Conservation (phyloP, 768 basidiomycete genomes). For the Collybiopsis confluens region DNA sequence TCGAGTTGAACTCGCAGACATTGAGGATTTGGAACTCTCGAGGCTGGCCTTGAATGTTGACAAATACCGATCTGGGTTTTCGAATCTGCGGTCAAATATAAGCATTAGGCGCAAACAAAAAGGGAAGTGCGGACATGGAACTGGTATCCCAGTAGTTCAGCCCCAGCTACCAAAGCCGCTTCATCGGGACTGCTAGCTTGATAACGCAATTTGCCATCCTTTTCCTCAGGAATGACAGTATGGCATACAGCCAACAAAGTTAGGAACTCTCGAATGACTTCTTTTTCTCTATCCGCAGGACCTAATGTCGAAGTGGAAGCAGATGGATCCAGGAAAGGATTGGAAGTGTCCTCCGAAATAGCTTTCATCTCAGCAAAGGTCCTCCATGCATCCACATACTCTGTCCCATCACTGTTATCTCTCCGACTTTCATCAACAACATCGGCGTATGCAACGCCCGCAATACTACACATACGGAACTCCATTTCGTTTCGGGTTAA, state of each 20-base stretch:
- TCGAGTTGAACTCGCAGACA: slow-evolving; percentile 98
- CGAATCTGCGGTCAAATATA: slow-evolving; percentile 55
- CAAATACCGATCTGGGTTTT: slow-evolving; percentile 93
- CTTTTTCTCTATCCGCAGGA: slow-evolving; percentile 37
- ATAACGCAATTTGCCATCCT: slow-evolving; percentile 84
- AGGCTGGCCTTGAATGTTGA: slow-evolving; percentile 67
- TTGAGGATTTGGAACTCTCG: slow-evolving; percentile 91
- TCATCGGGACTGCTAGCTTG: slow-evolving; percentile 99
- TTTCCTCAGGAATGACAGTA: slow-evolving; percentile 94
- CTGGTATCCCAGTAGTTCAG: slow-evolving; percentile 86
- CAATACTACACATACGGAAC: slow-evolving; percentile 86
- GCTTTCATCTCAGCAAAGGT: slow-evolving; percentile 74
- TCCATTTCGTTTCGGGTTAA: slow-evolving; percentile 99
- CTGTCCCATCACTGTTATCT: slow-evolving; percentile 44
- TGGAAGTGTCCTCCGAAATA: slow-evolving; percentile 45
- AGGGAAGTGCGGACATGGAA: slow-evolving; percentile 70
- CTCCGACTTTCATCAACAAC: slow-evolving; percentile 83
- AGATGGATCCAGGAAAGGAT: slow-evolving; percentile 56
- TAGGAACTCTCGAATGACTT: slow-evolving; percentile 67
- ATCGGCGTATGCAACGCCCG: slow-evolving; percentile 85
- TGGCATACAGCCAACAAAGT: slow-evolving; percentile 92
- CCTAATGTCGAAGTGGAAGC: slow-evolving; percentile 28
- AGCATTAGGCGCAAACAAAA: not conserved
- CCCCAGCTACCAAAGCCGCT: slow-evolving; percentile 92
- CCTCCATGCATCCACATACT: slow-evolving; percentile 55